Evolutionary conservation across 257 asterid genomes (phyloP), one percentile per base, ranked within the genome.

Genomic region (Solanum sitiens): DNA sequence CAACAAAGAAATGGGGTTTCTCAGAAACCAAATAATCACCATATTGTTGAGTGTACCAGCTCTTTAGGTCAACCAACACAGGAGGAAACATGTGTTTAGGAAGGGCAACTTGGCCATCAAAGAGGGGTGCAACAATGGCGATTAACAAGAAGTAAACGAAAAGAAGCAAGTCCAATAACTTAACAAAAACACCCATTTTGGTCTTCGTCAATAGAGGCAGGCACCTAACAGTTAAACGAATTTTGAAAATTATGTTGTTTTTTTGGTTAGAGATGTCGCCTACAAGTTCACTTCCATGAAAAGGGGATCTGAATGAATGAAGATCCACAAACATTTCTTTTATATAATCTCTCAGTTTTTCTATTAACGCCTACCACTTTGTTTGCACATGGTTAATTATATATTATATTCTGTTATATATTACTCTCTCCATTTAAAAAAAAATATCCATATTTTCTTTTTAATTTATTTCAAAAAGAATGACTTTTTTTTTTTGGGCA

Each of bases 1-100:
- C 99, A 9, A 94, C 93, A n/a, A 95, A 97, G 95, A 95, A 97
- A 90, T 91, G 93, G 30, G 98, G 99, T 89, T 93, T 95, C 75
- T 95, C 98, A 3, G 91, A 82, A 9, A 93, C 73, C 91, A 97
- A 89, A 63, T 95, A 95, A 75, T 97, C 98, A 79, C 93, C 95
- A 39, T 91, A 95, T 73, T 94, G 92, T 6, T 87, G 86, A n/a
- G 91, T 84, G 85, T 97, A 95, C 98, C 95, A 95, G 79, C 73
- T 89, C 86, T 95, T 94, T 90, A 95, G 91, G 89, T 94, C 94
- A 87, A 93, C 89, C 87, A 95, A 90, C 8, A 88, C 83, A 23
- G 95, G 80, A 45, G 98, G 99, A 83, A 90, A 95, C 21, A 95
- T 47, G 86, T 93, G 89, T 20, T 39, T 68, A 42, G 99, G 97